Percentiles rank a stretch among this genome's conserved stretches.
phyloP scores from a whole-genome alignment of 345 rosid genomes.

The Acer campestre region DNA sequence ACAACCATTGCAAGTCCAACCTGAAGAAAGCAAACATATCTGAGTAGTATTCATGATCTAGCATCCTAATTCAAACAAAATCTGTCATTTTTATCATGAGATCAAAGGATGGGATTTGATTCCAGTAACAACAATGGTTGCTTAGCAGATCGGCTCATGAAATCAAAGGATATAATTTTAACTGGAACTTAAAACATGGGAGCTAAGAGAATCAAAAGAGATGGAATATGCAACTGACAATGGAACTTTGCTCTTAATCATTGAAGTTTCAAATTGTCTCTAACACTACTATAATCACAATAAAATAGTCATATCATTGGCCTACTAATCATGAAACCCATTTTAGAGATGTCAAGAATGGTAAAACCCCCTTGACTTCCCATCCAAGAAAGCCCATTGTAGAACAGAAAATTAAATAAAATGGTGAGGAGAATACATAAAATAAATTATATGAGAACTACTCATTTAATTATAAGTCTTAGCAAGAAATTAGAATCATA shows the following conservation, averaged over 20 bases:
- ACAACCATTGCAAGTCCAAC: conserved; percentile 93
- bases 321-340: neutral
- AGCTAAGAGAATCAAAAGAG: neutral
- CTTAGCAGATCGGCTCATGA: neutral
- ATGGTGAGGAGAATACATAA: neutral
- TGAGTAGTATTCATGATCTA: neutral
- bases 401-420: neutral
- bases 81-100: neutral
- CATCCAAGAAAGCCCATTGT: neutral
- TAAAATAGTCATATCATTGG: neutral
- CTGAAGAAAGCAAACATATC: conserved; percentile 37
- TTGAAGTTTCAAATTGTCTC: neutral
- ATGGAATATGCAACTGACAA: neutral
- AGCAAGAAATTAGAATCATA: neutral
- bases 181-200: neutral
- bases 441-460: neutral
- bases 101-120: neutral
- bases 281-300: neutral
- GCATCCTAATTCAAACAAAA: neutral
- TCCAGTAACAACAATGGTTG: neutral
- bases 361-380: neutral
- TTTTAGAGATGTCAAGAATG: neutral
- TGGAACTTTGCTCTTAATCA: neutral
- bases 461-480: neutral
- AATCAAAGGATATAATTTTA: neutral